Conservation (phyloP, 371 early-diverging fungal genomes). For the Umbelopsis sp. region DNA sequence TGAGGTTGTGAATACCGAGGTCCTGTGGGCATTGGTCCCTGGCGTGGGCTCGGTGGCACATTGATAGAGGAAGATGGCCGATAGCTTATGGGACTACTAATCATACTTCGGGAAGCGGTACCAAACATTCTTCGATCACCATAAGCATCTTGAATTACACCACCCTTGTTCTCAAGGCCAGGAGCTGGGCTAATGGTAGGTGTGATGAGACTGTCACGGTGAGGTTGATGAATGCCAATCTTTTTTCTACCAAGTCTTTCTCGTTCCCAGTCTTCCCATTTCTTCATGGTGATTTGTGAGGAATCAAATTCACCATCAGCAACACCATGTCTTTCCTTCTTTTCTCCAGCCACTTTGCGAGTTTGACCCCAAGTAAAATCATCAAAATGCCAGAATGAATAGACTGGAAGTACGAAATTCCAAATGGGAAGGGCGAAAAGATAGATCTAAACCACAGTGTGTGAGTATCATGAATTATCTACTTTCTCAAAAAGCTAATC, state of each 20-base stretch:
- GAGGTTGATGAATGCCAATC: neutral
- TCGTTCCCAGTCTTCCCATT: slow-evolving; percentile 74
- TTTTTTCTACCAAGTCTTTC: slow-evolving; percentile 36
- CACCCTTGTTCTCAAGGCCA: neutral
- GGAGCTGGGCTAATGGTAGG: neutral
- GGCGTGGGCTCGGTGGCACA: neutral
- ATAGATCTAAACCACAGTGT: slow-evolving; percentile 52
- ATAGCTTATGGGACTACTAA: neutral
- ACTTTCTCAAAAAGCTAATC: neutral
- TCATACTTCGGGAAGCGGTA: neutral
- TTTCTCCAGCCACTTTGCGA: slow-evolving; percentile 75
- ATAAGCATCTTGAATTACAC: neutral
- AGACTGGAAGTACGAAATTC: slow-evolving; percentile 88
- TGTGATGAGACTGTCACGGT: neutral
- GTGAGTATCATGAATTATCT: neutral
- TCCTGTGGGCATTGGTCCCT: neutral
- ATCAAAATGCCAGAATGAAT: slow-evolving; percentile 96
- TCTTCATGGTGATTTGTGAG: slow-evolving; percentile 57
- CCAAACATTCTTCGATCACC: slow-evolving; percentile 17
- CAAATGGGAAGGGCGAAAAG: slow-evolving; percentile 88
- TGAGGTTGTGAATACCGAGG: neutral
- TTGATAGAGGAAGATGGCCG: slow-evolving; percentile 5
- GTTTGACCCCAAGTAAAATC: slow-evolving; percentile 96
- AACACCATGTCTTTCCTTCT: slow-evolving; percentile 74
- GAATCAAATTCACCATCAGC: slow-evolving; percentile 80